Percentiles rank a stretch among this genome's conserved stretches.
These are phyloP conservation scores for Lagerstroemia speciosa DNA, from an alignment of 345 rosid genomes.

Conservation along the genomic window DNA sequence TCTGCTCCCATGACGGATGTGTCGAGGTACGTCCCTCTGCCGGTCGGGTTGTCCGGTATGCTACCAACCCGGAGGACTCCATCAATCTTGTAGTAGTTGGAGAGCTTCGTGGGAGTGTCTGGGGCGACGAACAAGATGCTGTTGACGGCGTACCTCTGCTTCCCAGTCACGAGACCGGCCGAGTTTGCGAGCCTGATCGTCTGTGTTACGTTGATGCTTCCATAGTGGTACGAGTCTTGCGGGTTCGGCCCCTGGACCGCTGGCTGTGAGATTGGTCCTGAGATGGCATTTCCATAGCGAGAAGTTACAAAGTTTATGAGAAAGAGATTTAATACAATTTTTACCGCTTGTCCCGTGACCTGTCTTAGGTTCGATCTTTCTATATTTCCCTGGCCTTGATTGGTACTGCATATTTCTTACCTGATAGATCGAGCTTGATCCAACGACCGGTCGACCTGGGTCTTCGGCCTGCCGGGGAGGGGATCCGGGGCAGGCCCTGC, in stretches of 20 bases:
- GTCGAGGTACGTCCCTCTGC: conserved; percentile 26
- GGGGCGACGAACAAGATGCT: conserved; percentile 23
- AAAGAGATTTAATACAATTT: too few species aligned
- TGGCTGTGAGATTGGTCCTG: conserved; percentile 24
- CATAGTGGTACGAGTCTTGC: conserved; percentile 25
- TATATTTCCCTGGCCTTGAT: background rate
- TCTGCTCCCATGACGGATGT: conserved; percentile 24
- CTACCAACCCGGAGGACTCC: conserved; percentile 29
- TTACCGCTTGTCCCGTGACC: too few species aligned
- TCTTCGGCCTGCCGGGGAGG: conserved; percentile 41
- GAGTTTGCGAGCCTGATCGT: conserved; percentile 19
- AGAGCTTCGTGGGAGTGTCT: conserved; percentile 34
- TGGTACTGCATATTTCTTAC: conserved; percentile 9
- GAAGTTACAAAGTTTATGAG: too few species aligned
- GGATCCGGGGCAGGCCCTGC: conserved; percentile 36
- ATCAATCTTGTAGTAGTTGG: conserved; percentile 27
- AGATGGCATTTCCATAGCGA: too few species aligned
- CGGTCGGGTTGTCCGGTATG: conserved; percentile 18
- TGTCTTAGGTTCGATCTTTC: too few species aligned
- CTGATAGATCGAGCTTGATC: conserved; percentile 47
- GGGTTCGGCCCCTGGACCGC: conserved; percentile 31
- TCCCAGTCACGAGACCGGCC: conserved; percentile 28
- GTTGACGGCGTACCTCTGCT: conserved; percentile 30
- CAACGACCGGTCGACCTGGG: conserved; percentile 30
- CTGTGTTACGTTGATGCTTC: conserved; percentile 24